Evolutionary conservation across 225 moss, liverwort and hornwort species (phyloP), one percentile per base, ranked within the genome.

Genomic region (Bryoerythrophyllum caledonicum): DNA sequence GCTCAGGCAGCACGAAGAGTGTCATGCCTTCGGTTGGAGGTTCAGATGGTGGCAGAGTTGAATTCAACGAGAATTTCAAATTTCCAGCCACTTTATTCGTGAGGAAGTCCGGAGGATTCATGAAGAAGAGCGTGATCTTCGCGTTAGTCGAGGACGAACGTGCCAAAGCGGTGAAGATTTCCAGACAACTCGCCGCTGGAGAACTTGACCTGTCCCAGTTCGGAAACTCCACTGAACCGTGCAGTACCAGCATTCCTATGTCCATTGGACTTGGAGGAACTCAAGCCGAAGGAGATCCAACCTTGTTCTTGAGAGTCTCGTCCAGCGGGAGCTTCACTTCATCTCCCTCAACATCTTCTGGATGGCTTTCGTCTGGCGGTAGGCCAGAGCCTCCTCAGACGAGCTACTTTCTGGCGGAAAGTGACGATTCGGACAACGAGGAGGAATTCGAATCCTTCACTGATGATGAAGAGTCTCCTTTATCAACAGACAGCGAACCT

Each of bases 391-490:
- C 9, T 52, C 4, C 4, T 32, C 68, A 53, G 1, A 63, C 35
- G 0, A 81, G 71, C 52, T 74, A 70, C 30, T 5, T 82, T 74
- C 63, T 90, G 68, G 66, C 64, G 4, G 68, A 85, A 82, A 92
- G 84, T 60, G 91, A 96, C 20, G 86, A 86, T 63, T 82, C 70
- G 9, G 60, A 82, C 20, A 81, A 88, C 20, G 89, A 87, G 32
- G 76, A 83, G 24, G 87, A 89, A 32, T 87, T 91, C 48, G 87
- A 86, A 24, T 91, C 90, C 1, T 90, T 95, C 48, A 95, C 90
- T 0, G 90, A 96, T 60, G 93, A 95, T 64, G 93, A 96, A 80
- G 74, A 79, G 5, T 78, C 78, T 65, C 52, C 66, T 34, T 67
- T 11, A 70, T 80, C 65, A 10, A 70, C 56, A 23, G 54, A 60